These are phyloP conservation scores for Santalum album DNA, from an alignment of 164 flowering plant species.

Conservation along the genomic window DNA sequence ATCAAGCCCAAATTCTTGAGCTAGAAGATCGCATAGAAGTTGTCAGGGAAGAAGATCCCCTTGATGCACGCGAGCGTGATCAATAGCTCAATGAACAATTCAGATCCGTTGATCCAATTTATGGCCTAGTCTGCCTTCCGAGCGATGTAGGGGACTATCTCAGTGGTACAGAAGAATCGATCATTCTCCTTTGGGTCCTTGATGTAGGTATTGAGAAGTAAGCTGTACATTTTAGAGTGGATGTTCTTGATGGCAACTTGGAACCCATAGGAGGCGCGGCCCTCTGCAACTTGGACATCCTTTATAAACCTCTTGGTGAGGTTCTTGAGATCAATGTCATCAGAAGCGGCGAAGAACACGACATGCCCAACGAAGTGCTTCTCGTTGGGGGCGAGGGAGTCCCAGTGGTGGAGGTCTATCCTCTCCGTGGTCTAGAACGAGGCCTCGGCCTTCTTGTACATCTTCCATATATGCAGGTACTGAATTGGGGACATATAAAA, in stretches of 20 bases:
- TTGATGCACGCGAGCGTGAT: slow-evolving; percentile 86
- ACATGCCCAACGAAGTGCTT: slow-evolving; percentile 77
- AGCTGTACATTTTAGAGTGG: slow-evolving; percentile 86
- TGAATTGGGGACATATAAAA: slow-evolving; percentile 93
- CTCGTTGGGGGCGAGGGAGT: slow-evolving; percentile 38
- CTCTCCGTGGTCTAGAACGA: slow-evolving; percentile 95
- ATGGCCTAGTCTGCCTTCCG: slow-evolving; percentile 86
- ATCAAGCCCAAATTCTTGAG: slow-evolving; percentile 76
- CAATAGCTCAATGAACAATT: slow-evolving; percentile 63
- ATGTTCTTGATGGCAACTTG: slow-evolving; percentile 91
- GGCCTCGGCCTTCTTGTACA: slow-evolving; percentile 96
- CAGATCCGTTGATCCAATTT: slow-evolving; percentile 70
- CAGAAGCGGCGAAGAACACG: slow-evolving; percentile 94
- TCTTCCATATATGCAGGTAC: slow-evolving; percentile 85
- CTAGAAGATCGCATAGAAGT: slow-evolving; percentile 87
- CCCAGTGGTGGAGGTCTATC: slow-evolving; percentile 81
- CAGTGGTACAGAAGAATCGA: slow-evolving; percentile 60
- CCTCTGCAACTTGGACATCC: slow-evolving; percentile 77
- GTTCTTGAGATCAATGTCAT: slow-evolving; percentile 83
- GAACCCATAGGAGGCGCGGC: slow-evolving; percentile 84
- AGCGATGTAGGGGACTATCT: slow-evolving; percentile 70
- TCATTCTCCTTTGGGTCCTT: slow-evolving; percentile 54
- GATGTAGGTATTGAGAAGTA: slow-evolving; percentile 64
- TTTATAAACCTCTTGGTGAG: slow-evolving; percentile 83
- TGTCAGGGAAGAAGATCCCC: slow-evolving; percentile 89